Conservation (phyloP, 768 basidiomycete species). For the Mrakia hoshinonis region DNA sequence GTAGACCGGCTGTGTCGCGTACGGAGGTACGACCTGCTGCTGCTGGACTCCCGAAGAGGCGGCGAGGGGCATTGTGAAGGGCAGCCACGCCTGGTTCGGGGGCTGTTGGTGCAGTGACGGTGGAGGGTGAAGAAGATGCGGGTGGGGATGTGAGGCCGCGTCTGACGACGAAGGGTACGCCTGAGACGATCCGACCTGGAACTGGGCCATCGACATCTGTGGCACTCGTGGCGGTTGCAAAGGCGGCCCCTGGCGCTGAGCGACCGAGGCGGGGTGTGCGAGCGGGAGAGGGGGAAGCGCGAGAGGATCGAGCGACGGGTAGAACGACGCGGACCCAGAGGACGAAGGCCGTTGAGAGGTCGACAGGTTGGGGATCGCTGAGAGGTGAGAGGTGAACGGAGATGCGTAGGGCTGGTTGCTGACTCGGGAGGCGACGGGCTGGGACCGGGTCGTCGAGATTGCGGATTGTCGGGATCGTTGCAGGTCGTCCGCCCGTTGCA, state of each 20-base stretch:
- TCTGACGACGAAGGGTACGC: too few species aligned
- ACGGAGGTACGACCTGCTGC: too few species aligned
- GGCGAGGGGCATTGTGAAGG: too few species aligned
- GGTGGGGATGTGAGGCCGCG: too few species aligned
- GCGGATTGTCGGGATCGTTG: background rate
- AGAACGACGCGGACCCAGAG: background rate
- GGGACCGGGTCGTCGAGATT: background rate
- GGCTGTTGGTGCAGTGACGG: too few species aligned
- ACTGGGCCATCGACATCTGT: conserved; percentile 8
- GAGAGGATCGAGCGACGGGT: conserved; percentile 9
- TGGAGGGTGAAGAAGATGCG: too few species aligned
- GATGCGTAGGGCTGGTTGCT: background rate
- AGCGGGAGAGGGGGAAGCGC: background rate
- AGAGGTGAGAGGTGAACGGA: background rate
- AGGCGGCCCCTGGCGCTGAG: background rate
- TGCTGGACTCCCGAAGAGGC: too few species aligned
- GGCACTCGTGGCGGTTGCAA: background rate
- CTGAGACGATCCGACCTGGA: background rate
- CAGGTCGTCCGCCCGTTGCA: conserved; percentile 5
- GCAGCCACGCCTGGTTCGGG: too few species aligned
- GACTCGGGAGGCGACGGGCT: background rate
- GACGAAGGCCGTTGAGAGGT: background rate
- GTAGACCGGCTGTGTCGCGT: background rate
- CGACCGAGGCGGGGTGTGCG: background rate
- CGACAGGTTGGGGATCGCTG: background rate